These are phyloP conservation scores for Coelastrella sp. DNA, from an alignment of 139 green algal genomes.

Conservation along the genomic window DNA sequence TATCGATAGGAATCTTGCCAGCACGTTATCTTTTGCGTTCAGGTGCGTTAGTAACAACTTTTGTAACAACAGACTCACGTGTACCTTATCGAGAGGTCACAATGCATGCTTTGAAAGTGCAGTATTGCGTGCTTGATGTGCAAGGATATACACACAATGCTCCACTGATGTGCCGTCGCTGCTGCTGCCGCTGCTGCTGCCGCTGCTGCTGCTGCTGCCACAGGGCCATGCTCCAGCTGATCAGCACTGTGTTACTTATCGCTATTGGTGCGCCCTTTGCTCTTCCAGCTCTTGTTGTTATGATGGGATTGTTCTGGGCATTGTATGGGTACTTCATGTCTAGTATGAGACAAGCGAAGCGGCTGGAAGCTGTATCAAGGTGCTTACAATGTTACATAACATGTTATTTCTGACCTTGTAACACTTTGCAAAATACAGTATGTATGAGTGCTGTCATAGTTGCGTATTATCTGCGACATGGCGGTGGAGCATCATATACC, in stretches of 20 bases:
- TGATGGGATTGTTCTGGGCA: constrained; percentile 76
- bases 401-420: too few relatives aligned
- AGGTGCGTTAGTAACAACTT: constrained; percentile 9
- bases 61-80: too few relatives aligned
- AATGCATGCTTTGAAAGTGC: too few relatives aligned
- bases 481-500: too few relatives aligned
- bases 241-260: constrained; percentile 78
- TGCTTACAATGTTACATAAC: background rate
- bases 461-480: too few relatives aligned
- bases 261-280: constrained; percentile 72
- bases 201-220: constrained; percentile 34
- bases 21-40: constrained; percentile 53
- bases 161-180: background rate
- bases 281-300: constrained; percentile 73
- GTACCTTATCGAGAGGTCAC: too few relatives aligned
- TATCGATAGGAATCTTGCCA: constrained; percentile 66
- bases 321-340: constrained; percentile 77
- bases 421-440: background rate
- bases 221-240: constrained; percentile 67
- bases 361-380: constrained; percentile 80
- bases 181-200: constrained; percentile 30
- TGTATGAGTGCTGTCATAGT: too few relatives aligned
- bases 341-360: constrained; percentile 78
- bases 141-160: background rate
- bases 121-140: too few relatives aligned